Percentiles rank a stretch among this genome's conserved stretches.
Conservation (phyloP, 1,284 basidiomycete genomes). For the Lentinula novae-zelandiae region DNA sequence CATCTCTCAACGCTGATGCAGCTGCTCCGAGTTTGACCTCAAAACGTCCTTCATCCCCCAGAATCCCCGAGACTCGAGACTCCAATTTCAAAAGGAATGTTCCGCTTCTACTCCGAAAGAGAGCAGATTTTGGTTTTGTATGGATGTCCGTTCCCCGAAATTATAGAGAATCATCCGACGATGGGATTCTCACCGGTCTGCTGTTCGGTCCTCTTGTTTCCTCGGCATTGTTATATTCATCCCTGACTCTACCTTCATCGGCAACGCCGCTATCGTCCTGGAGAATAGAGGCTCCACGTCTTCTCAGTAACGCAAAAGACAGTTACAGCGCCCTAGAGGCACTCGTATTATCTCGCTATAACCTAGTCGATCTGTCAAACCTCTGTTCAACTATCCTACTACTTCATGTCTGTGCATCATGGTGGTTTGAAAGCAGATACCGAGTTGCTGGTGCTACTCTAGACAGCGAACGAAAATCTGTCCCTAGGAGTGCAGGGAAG, state of each 20-base stretch:
- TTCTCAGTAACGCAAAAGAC: conserved; percentile 37
- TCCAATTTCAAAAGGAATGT: conserved; percentile 29
- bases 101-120: conserved; percentile 28
- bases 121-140: conserved; percentile 61
- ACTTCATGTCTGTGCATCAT: conserved; percentile 72
- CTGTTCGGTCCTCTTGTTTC: conserved; percentile 78
- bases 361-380: conserved; percentile 74
- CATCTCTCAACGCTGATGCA: conserved; percentile 14
- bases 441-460: conserved; percentile 32
- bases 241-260: conserved; percentile 30
- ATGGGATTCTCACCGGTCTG: conserved; percentile 79
- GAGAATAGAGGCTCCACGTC: conserved; percentile 71
- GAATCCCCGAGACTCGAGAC: conserved; percentile 42
- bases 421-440: conserved; percentile 62
- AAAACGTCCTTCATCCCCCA: conserved; percentile 38
- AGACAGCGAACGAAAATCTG: conserved; percentile 67
- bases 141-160: conserved; percentile 92
- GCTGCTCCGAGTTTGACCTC: conserved; percentile 19
- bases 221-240: conserved; percentile 55
- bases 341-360: conserved; percentile 67
- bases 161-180: conserved; percentile 77
- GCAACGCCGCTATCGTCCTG: conserved; percentile 48
- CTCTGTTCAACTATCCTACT: conserved; percentile 78
- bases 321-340: conserved; percentile 52
- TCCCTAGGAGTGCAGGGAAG: conserved; percentile 68